These are phyloP conservation scores for Ogataea polymorpha DNA, from an alignment of 805 yeast genomes.

Conservation along the genomic window DNA sequence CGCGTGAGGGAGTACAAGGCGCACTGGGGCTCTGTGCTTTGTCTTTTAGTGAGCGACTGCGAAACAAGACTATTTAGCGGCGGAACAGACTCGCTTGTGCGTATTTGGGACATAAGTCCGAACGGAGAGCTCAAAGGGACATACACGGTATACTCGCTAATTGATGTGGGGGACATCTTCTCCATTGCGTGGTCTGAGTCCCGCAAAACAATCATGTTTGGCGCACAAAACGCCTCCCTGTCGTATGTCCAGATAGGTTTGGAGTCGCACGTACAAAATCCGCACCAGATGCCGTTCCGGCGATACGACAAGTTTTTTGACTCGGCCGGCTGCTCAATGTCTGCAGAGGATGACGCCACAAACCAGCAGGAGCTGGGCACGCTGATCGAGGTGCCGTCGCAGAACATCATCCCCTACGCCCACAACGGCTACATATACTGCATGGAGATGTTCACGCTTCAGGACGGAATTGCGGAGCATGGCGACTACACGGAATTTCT, in stretches of 20 bases:
- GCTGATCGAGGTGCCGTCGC: slow-evolving; percentile 64
- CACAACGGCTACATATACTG: slow-evolving; percentile 89
- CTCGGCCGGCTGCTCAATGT: slow-evolving; percentile 52
- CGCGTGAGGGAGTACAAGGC: slow-evolving; percentile 51
- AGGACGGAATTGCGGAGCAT: slow-evolving; percentile 25
- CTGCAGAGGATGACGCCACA: slow-evolving; percentile 2
- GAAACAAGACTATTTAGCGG: slow-evolving; percentile 73
- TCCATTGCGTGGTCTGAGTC: slow-evolving; percentile 68
- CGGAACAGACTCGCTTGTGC: slow-evolving; percentile 85
- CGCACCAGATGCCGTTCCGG: slow-evolving; percentile 52
- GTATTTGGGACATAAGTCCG: slow-evolving; percentile 69
- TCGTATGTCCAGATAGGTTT: slow-evolving; percentile 56
- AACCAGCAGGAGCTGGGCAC: slow-evolving; percentile 23
- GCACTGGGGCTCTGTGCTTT: slow-evolving; percentile 73
- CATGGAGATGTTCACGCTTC: slow-evolving; percentile 39
- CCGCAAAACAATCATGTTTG: slow-evolving; percentile 66
- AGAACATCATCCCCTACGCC: slow-evolving; percentile 73
- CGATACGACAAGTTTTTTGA: slow-evolving; percentile 86
- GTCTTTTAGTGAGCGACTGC: slow-evolving; percentile 52
- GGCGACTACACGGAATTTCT: slow-evolving; percentile 38
- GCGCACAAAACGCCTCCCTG: slow-evolving; percentile 89
- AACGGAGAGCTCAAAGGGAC: slow-evolving; percentile 27
- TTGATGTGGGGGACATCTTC: slow-evolving; percentile 93
- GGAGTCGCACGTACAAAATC: slow-evolving; percentile 24
- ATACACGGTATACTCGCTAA: slow-evolving; percentile 75